Evolutionary conservation across 108 stramenopile species (phyloP).

Genomic region (Nitzschia inconspicua): DNA sequence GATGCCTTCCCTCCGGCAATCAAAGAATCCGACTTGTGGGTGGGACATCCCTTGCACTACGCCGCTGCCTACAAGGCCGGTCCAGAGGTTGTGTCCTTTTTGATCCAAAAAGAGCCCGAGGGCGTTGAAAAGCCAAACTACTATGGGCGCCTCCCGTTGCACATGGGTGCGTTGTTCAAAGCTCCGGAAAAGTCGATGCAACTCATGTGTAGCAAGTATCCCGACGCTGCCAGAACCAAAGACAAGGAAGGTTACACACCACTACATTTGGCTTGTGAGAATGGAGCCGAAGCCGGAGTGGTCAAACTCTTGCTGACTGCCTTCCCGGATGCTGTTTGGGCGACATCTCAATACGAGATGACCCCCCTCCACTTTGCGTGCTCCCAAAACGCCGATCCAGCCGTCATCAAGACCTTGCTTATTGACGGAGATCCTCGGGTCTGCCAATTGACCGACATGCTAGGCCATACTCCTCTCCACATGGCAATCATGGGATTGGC

Average conservation of each 20-base stretch:
- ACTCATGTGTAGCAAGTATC: slow-evolving; percentile 22
- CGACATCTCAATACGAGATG: slow-evolving; percentile 22
- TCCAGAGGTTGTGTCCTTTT: slow-evolving; percentile 22
- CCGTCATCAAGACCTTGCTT: slow-evolving; percentile 30
- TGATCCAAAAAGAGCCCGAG: slow-evolving; percentile 33
- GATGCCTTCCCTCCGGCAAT: slow-evolving; percentile 33
- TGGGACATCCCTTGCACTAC: slow-evolving; percentile 44
- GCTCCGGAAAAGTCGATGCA: slow-evolving; percentile 18
- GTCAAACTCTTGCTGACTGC: slow-evolving; percentile 24
- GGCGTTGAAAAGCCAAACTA: slow-evolving; percentile 21
- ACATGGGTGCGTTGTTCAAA: slow-evolving; percentile 43
- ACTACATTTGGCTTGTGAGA: slow-evolving; percentile 42
- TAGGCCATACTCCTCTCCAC: slow-evolving; percentile 42
- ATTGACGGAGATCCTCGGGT: slow-evolving; percentile 23
- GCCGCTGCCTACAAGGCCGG: slow-evolving; percentile 34
- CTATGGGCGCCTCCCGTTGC: slow-evolving; percentile 32
- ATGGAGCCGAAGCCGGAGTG: slow-evolving; percentile 27
- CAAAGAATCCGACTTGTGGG: slow-evolving; percentile 33
- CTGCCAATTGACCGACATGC: slow-evolving; percentile 24
- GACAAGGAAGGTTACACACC: slow-evolving; percentile 52
- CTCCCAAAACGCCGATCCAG: slow-evolving; percentile 20
- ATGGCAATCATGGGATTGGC: slow-evolving; percentile 36
- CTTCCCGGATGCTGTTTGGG: slow-evolving; percentile 19
- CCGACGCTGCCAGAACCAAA: slow-evolving; percentile 17
- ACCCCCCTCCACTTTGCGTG: slow-evolving; percentile 39